These are phyloP conservation scores for Acanthamoeba royreba DNA, from an alignment of 208 protist species.

Conservation along the genomic window DNA sequence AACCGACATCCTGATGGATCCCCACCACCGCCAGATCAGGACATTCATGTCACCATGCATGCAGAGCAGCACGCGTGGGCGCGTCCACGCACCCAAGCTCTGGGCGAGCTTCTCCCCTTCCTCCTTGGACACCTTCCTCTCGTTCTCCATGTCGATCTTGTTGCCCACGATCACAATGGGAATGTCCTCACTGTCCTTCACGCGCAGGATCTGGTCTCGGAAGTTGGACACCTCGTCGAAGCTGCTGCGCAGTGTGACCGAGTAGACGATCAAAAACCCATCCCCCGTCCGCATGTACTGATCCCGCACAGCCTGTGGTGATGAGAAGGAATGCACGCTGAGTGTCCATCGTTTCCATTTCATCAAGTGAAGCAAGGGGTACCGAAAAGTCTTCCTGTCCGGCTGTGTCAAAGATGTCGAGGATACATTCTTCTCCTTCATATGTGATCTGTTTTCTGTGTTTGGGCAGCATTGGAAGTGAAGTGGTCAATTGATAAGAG, in stretches of 20 bases:
- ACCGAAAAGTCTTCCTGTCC: conserved; percentile 16
- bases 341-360: neutral
- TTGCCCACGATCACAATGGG: conserved; percentile 79
- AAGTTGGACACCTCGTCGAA: conserved; percentile 80
- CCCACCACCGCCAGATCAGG: too few species aligned
- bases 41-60: too few species aligned
- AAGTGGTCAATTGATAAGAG: too few species aligned
- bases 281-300: conserved; percentile 55
- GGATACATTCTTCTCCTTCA: neutral
- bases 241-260: conserved; percentile 69
- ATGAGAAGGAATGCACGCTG: neutral
- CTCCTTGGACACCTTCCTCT: conserved; percentile 62
- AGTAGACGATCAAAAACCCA: conserved; percentile 77
- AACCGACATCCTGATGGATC: conserved; percentile 42
- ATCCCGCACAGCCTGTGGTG: neutral
- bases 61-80: too few species aligned
- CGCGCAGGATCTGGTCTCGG: conserved; percentile 78
- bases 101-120: conserved; percentile 62
- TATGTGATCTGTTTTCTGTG: neutral
- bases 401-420: conserved; percentile 3
- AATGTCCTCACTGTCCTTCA: conserved; percentile 72
- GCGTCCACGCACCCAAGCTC: neutral
- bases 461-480: too few species aligned
- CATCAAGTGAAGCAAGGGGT: neutral
- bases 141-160: conserved; percentile 75